Evolutionary conservation across 768 basidiomycete genomes (phyloP), one percentile per base, ranked within the genome.

Genomic region (Rhodotorula diobovata): DNA sequence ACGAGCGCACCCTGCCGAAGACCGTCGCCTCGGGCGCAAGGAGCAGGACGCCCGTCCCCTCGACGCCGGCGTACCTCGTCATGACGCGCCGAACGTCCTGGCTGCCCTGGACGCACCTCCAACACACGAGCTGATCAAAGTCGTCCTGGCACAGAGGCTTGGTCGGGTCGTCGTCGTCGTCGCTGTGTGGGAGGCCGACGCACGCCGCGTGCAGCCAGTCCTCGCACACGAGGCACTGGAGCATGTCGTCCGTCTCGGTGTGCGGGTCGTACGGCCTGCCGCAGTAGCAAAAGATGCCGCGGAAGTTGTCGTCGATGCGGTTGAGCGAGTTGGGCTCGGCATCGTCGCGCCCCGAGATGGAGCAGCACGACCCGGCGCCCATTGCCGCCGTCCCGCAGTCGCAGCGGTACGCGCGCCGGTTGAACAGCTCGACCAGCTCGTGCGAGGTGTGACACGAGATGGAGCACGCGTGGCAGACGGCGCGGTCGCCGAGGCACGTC

Each of bases 401-500:
- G 62, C 78, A 79, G 6, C 67, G 68, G 59, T 77, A 79, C 63
- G 68, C 46, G 12, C 78, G 70, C 32, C 77, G 72, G 23, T 64
- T 67, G 73, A 79, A 79, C 37, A 79, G 76, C 61, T 79, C 78
- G 43, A 77, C 72, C 34, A 79, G 74, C 9, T 77, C 72, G 61
- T 76, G 75, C 4, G 76, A 73, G 10, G 57, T 66, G 50, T 77
- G 77, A 37, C 77, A 77, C 15, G 75, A 66, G 45, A 77, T 57
- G 25, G 68, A 70, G 56, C 77, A 77, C 16, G 61, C 73, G 1
- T 70, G 72, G 56, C 77, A 77, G 18, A 77, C 71, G 9, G 68
- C 77, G 12, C 53, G 43, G 30, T 63, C 30, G 65, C 66, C 65
- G 11, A 73, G 41, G 50, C 77, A 77, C 0, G 75, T 70, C 30